These are phyloP conservation scores for Cryptosporidium sp. DNA, from an alignment of 169 alveolate species.

Conservation along the genomic window DNA sequence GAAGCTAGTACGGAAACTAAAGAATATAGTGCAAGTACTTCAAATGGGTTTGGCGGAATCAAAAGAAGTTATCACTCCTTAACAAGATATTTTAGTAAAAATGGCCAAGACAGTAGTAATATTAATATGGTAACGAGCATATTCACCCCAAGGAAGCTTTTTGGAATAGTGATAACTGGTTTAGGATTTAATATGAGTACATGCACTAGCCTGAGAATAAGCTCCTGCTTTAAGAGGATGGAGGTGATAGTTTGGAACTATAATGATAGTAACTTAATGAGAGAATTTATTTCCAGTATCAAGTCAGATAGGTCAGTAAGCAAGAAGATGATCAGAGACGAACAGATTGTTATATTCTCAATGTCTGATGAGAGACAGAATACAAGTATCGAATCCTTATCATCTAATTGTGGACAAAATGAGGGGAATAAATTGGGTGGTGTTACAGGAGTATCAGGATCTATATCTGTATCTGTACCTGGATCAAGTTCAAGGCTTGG, in stretches of 20 bases:
- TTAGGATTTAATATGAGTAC: slow-evolving; percentile 55
- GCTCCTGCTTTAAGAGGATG: slow-evolving; percentile 52
- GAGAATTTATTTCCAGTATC: slow-evolving; percentile 41
- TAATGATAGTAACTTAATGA: slow-evolving; percentile 49
- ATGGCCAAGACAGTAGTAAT: background rate
- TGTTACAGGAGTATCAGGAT: background rate
- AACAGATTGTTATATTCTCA: slow-evolving; percentile 39
- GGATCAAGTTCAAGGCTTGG: background rate
- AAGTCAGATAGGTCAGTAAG: slow-evolving; percentile 12
- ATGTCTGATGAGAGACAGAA: slow-evolving; percentile 12
- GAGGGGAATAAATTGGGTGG: background rate
- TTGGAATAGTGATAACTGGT: slow-evolving; percentile 32
- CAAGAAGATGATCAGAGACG: slow-evolving; percentile 42
- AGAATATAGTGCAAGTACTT: background rate
- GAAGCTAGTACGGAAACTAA: background rate
- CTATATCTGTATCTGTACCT: background rate
- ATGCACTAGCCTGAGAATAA: slow-evolving; percentile 45
- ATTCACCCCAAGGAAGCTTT: slow-evolving; percentile 43
- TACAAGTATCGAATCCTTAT: background rate
- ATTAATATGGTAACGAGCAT: background rate
- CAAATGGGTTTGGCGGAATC: background rate
- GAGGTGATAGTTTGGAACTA: slow-evolving; percentile 51
- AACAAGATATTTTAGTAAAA: background rate
- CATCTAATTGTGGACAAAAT: background rate
- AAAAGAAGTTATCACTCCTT: background rate